These are phyloP conservation scores for Chlorella sp. DNA, from an alignment of 139 green algal genomes.

Conservation along the genomic window DNA sequence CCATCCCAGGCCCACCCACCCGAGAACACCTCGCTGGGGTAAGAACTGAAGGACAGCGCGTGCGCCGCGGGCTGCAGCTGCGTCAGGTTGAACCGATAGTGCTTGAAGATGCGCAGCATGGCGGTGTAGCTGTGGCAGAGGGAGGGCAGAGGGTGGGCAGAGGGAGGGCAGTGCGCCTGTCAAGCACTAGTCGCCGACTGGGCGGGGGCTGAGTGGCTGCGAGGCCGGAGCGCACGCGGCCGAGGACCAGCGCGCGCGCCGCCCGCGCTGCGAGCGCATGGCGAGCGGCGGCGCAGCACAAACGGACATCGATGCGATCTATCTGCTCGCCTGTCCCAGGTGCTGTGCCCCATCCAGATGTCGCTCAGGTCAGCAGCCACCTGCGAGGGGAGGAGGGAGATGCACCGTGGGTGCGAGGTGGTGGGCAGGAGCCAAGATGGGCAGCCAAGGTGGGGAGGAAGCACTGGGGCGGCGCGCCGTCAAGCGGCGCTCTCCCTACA, in stretches of 20 bases:
- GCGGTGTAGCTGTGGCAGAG: conserved; percentile 8
- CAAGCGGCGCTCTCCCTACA: no score
- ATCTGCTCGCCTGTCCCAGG: no score
- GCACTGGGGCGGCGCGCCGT: no score
- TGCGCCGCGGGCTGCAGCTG: conserved; percentile 23
- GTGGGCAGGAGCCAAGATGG: no score
- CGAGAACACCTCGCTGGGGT: conserved; percentile 57
- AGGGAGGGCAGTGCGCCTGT: background rate
- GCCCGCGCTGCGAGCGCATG: no score
- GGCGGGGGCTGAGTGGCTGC: no score
- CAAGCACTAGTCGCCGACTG: conserved; percentile 21
- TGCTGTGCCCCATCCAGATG: conserved; percentile 61
- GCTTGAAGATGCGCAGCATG: conserved; percentile 77
- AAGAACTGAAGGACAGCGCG: conserved; percentile 62
- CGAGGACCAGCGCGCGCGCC: no score
- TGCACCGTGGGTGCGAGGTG: background rate
- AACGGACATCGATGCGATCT: no score
- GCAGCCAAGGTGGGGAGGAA: no score
- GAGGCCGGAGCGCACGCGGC: no score
- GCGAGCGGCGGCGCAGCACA: no score
- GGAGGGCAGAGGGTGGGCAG: background rate
- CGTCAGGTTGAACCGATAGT: conserved; percentile 57
- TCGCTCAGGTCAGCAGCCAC: conserved; percentile 31
- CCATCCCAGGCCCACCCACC: no score
- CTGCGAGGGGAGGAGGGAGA: background rate